Conservation (phyloP, 768 basidiomycete genomes). For the Amylocystis lapponica region DNA sequence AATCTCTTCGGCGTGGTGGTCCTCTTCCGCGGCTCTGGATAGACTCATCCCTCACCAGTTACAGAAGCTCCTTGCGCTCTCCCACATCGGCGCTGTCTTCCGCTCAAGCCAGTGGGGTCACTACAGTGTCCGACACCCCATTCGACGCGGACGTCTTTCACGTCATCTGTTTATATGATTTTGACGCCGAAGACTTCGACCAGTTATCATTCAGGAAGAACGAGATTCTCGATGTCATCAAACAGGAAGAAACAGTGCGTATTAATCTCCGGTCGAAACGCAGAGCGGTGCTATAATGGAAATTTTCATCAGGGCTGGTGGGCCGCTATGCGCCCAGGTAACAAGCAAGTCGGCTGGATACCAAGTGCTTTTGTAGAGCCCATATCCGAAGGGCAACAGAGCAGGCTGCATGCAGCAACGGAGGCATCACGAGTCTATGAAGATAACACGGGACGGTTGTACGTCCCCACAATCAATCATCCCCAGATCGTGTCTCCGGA, state of each 20-base stretch:
- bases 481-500: conserved; percentile 5
- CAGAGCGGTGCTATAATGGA: not conserved
- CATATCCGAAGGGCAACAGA: conserved; percentile 45
- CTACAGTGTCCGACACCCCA: conserved; percentile 7
- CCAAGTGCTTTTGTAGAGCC: conserved; percentile 63
- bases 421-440: not conserved
- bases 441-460: not conserved
- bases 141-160: conserved; percentile 32
- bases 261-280: not conserved
- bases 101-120: conserved; percentile 10
- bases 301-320: conserved; percentile 81
- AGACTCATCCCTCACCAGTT: conserved; percentile 8
- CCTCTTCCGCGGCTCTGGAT: conserved; percentile 17
- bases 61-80: not conserved
- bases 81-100: conserved; percentile 10
- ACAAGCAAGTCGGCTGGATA: conserved; percentile 64
- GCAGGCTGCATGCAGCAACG: conserved; percentile 39
- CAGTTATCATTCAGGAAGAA: conserved; percentile 59
- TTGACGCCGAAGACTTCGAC: conserved; percentile 52
- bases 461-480: not conserved
- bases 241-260: conserved; percentile 49
- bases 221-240: conserved; percentile 64
- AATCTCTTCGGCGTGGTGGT: conserved; percentile 9
- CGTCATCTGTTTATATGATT: conserved; percentile 66
- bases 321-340: conserved; percentile 60